phyloP scores from a whole-genome alignment of 495 filamentous ascomycete genomes.

The Podospora fimiseda region DNA sequence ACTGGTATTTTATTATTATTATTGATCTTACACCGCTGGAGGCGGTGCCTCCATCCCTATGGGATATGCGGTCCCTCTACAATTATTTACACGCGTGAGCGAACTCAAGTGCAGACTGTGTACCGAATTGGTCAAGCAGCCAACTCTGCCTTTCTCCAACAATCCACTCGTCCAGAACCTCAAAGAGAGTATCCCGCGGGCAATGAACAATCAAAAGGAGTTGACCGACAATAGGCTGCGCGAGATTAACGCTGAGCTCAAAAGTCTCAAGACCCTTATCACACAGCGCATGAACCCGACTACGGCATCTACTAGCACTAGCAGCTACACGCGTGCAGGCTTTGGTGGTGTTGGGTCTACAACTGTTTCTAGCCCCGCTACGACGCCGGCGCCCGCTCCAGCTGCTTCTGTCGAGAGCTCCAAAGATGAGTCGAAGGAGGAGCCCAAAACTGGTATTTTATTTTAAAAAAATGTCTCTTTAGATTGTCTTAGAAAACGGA shows the following conservation, averaged over 20 bases:
- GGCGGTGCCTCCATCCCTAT: too few species aligned
- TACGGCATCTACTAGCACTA: constrained; percentile 29
- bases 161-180: constrained; percentile 70
- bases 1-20: too few species aligned
- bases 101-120: too few species aligned
- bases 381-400: too few species aligned
- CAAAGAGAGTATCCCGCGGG: constrained; percentile 78
- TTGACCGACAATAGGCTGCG: constrained; percentile 70
- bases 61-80: too few species aligned
- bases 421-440: constrained; percentile 20
- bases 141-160: too few species aligned
- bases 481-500: too few species aligned
- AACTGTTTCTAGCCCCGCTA: constrained; percentile 17
- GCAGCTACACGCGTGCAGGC: constrained; percentile 31
- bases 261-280: constrained; percentile 84
- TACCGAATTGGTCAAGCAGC: too few species aligned
- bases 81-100: too few species aligned
- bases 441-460: constrained; percentile 35
- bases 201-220: constrained; percentile 80
- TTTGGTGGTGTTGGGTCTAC: constrained; percentile 28
- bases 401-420: constrained; percentile 22
- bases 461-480: too few species aligned
- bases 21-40: too few species aligned
- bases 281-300: constrained; percentile 65
- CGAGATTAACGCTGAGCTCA: constrained; percentile 82